phyloP scores from a whole-genome alignment of 371 early-diverging fungal genomes.

The Mycotypha africana region DNA sequence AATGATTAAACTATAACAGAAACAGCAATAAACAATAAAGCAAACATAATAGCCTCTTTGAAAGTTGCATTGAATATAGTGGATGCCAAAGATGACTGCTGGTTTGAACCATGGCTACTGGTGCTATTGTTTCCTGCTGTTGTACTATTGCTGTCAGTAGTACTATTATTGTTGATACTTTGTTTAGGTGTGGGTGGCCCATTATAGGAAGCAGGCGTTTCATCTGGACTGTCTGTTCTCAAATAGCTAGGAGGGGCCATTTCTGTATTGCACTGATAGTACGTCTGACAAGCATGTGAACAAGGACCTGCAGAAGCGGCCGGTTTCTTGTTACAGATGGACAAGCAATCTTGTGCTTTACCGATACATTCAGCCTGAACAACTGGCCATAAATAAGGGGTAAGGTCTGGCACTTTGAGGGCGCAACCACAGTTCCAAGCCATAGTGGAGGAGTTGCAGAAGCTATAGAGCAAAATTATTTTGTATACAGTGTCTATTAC shows the following conservation, averaged over 20 bases:
- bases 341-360: conserved; percentile 22
- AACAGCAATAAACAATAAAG: too few relatives aligned
- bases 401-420: conserved; percentile 19
- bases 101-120: too few relatives aligned
- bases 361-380: conserved; percentile 28
- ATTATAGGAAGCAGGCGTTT: conserved; percentile 19
- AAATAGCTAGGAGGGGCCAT: conserved; percentile 23
- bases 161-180: too few relatives aligned
- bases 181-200: conserved; percentile 4
- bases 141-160: neutral
- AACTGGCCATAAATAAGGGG: conserved; percentile 21
- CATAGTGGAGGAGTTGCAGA: conserved; percentile 31
- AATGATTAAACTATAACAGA: too few relatives aligned
- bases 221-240: conserved; percentile 13
- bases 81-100: too few relatives aligned
- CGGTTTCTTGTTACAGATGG: conserved; percentile 9
- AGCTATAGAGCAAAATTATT: conserved; percentile 1
- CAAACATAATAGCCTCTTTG: too few relatives aligned
- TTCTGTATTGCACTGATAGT: conserved; percentile 21
- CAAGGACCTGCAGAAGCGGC: conserved; percentile 16
- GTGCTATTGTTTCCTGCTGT: neutral
- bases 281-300: conserved; percentile 16
- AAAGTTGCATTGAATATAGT: too few relatives aligned
- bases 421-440: conserved; percentile 37
- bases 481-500: neutral